A percentile compares a stretch with the other conserved stretches of the same genome.
phyloP scores from a whole-genome alignment of 345 rosid species.

The Eucalyptus rudis region DNA sequence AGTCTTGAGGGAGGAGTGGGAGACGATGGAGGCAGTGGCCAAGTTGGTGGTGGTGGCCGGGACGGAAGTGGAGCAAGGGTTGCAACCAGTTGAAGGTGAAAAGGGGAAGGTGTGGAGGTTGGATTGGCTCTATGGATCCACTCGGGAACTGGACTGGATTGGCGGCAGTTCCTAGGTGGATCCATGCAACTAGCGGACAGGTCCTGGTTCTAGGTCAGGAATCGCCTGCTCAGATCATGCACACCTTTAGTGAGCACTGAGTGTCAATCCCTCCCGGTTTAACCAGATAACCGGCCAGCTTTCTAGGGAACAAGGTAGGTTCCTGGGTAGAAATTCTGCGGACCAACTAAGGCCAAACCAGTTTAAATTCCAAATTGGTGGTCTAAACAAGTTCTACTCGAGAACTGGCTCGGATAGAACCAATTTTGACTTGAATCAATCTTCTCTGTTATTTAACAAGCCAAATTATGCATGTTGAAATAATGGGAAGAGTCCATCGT shows the following conservation, averaged over 20 bases:
- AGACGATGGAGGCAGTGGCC: no score
- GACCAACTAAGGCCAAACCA: not conserved
- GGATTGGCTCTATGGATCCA: no score
- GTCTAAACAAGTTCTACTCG: not conserved
- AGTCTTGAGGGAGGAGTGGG: no score
- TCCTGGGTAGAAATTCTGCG: not conserved
- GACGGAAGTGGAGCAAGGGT: no score
- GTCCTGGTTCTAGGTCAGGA: no score
- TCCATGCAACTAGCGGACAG: no score
- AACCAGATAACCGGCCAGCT: not conserved
- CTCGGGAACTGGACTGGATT: rapidly evolving
- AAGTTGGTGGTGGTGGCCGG: no score
- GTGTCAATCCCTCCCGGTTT: not conserved
- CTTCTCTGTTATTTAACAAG: not conserved
- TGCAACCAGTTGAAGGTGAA: no score
- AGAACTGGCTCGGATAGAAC: not conserved
- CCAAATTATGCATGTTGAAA: not conserved
- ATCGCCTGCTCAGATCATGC: no score
- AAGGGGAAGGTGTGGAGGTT: no score
- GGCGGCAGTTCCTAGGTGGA: rapidly evolving
- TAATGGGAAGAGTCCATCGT: not conserved
- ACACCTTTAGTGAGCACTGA: no score
- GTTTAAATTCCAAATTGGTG: not conserved
- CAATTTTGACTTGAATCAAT: not conserved
- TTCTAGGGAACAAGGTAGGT: not conserved